Conservation (phyloP, 2,329 filamentous ascomycete genomes). For the Tricladium varicosporioides region DNA sequence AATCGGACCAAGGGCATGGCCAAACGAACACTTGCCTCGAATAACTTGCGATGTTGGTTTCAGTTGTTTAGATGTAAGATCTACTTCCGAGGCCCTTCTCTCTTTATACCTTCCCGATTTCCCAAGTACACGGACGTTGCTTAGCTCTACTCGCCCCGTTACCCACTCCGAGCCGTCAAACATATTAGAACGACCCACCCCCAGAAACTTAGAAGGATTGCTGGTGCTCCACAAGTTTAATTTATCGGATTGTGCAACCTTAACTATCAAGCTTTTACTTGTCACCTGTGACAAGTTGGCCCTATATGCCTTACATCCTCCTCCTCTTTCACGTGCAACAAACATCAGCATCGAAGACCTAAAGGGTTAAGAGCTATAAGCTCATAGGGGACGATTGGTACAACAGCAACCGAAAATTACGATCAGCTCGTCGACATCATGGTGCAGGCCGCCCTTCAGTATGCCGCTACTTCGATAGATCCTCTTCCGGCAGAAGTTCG, state of each 20-base stretch:
- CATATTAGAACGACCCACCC: not conserved
- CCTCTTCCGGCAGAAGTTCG: conserved; percentile 89
- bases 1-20: not conserved
- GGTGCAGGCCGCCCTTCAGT: not conserved
- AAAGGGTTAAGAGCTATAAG: not conserved
- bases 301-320: not conserved
- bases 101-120: not conserved
- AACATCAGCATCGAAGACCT: not conserved
- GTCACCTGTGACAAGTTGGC: not conserved
- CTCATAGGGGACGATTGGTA: not conserved
- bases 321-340: not conserved
- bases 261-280: not conserved
- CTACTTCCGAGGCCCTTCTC: not conserved
- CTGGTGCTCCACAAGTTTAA: not conserved
- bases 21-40: not conserved
- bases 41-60: not conserved
- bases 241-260: not conserved
- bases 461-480: conserved; percentile 63
- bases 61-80: not conserved
- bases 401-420: no score
- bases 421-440: not conserved
- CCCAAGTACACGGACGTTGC: not conserved
- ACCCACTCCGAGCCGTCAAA: not conserved
- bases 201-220: not conserved
- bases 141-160: not conserved